phyloP scores from a whole-genome alignment of 768 basidiomycete genomes.

The Termitomyces sp. region DNA sequence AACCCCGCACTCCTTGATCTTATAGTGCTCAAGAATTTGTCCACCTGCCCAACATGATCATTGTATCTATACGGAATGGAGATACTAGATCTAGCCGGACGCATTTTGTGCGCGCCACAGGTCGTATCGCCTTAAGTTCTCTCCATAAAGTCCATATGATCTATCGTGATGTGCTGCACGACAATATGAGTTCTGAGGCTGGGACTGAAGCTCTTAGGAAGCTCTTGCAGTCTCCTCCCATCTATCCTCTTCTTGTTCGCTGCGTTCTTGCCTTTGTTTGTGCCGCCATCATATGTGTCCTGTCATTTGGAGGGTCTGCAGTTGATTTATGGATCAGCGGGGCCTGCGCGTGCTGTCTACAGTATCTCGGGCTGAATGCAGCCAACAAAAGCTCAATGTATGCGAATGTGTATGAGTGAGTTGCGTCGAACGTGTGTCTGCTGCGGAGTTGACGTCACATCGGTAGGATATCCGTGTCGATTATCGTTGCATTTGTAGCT shows the following conservation, averaged over 20 bases:
- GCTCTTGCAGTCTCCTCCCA: conserved; percentile 56
- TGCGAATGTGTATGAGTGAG: conserved; percentile 95
- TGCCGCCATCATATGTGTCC: conserved; percentile 75
- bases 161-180: conserved; percentile 84
- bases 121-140: conserved; percentile 75
- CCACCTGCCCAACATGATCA: conserved; percentile 71
- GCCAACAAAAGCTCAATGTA: conserved; percentile 86
- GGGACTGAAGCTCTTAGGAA: conserved; percentile 64
- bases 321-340: conserved; percentile 84
- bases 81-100: conserved; percentile 68
- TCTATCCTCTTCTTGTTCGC: conserved; percentile 62
- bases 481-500: conserved; percentile 79
- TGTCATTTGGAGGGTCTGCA: conserved; percentile 77
- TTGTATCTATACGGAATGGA: conserved; percentile 77
- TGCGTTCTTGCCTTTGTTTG: conserved; percentile 73
- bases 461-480: conserved; percentile 73
- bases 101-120: conserved; percentile 78
- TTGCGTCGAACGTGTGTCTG: conserved; percentile 7
- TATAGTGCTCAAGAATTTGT: conserved; percentile 54
- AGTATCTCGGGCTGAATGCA: conserved; percentile 76
- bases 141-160: conserved; percentile 78
- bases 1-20: not conserved
- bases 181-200: conserved; percentile 66
- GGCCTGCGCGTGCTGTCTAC: conserved; percentile 58
- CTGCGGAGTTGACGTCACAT: not conserved